These are phyloP conservation scores for Brassica hybrid DNA, from an alignment of 441 rosid species.

Conservation along the genomic window DNA sequence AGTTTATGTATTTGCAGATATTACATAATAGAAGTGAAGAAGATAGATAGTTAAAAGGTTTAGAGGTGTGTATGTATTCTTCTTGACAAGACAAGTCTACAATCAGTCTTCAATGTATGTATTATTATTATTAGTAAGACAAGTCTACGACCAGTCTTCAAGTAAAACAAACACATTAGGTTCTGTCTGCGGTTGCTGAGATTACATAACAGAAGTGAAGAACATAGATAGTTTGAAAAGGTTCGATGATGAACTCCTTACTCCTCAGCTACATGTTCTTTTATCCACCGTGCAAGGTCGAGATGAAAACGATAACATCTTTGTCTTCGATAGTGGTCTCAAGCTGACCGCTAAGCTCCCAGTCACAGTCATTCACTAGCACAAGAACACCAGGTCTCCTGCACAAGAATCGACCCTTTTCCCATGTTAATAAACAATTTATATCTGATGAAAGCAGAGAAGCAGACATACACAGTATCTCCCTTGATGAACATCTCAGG, in stretches of 20 bases:
- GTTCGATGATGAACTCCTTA: too few relatives aligned
- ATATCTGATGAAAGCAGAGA: slow-evolving; percentile 2
- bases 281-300: slow-evolving; percentile 76
- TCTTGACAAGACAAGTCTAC: not conserved
- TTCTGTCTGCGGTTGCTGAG: too few relatives aligned
- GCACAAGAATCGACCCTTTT: slow-evolving; percentile 38
- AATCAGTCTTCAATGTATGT: too few relatives aligned
- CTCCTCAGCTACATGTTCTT: too few relatives aligned
- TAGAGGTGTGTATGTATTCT: not conserved
- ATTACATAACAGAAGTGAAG: too few relatives aligned
- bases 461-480: slow-evolving; percentile 80
- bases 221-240: too few relatives aligned
- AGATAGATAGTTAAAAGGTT: too few relatives aligned
- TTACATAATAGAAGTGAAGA: too few relatives aligned
- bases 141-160: not conserved
- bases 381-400: slow-evolving; percentile 88
- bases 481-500: slow-evolving; percentile 99
- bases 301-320: slow-evolving; percentile 88
- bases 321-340: slow-evolving; percentile 80
- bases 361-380: slow-evolving; percentile 92
- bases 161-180: not conserved
- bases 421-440: not conserved
- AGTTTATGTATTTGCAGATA: too few relatives aligned
- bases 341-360: slow-evolving; percentile 97
- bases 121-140: too few relatives aligned